Percentiles rank a stretch among this genome's conserved stretches.
Evolutionary conservation across 352 stramenopile species (phyloP).

Genomic region (Thalassiosira livingstoniorum): DNA sequence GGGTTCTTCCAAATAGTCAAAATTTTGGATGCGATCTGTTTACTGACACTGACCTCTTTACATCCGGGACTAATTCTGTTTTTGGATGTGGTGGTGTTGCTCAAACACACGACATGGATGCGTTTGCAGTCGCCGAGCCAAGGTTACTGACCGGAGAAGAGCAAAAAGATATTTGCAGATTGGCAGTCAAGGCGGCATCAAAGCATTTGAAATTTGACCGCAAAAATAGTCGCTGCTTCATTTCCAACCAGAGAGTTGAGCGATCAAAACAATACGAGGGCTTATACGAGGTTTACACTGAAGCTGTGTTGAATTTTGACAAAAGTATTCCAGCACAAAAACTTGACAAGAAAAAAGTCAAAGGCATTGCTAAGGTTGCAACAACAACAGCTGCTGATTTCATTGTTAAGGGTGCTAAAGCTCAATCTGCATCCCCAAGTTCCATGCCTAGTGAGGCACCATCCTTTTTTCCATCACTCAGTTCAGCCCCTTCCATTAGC

Average conservation of each 20-base stretch:
- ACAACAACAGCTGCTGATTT: conserved; percentile 51
- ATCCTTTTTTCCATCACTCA: conserved; percentile 42
- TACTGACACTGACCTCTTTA: conserved; percentile 33
- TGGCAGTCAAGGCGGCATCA: conserved; percentile 27
- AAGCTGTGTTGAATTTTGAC: conserved; percentile 30
- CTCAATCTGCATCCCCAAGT: conserved; percentile 54
- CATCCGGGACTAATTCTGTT: conserved; percentile 7
- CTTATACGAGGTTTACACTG: neutral
- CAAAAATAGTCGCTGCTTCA: conserved; percentile 49
- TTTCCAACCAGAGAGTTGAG: conserved; percentile 28
- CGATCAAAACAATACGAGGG: too few species aligned
- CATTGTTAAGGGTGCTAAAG: conserved; percentile 42
- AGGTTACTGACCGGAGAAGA: conserved; percentile 52
- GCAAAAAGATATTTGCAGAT: conserved; percentile 54
- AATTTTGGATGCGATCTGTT: conserved; percentile 47
- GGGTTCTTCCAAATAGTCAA: conserved; percentile 35
- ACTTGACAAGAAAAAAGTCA: conserved; percentile 12
- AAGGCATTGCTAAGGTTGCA: conserved; percentile 24
- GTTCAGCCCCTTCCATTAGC: conserved; percentile 18
- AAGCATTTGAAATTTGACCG: conserved; percentile 18
- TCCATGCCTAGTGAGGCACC: conserved; percentile 42
- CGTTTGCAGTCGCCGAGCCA: conserved; percentile 42
- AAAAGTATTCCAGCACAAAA: neutral
- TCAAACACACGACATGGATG: too few species aligned
- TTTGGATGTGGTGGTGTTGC: conserved; percentile 30